Evolutionary conservation across 805 yeast species (phyloP).

Genomic region (Yarrowia yakushimensis): DNA sequence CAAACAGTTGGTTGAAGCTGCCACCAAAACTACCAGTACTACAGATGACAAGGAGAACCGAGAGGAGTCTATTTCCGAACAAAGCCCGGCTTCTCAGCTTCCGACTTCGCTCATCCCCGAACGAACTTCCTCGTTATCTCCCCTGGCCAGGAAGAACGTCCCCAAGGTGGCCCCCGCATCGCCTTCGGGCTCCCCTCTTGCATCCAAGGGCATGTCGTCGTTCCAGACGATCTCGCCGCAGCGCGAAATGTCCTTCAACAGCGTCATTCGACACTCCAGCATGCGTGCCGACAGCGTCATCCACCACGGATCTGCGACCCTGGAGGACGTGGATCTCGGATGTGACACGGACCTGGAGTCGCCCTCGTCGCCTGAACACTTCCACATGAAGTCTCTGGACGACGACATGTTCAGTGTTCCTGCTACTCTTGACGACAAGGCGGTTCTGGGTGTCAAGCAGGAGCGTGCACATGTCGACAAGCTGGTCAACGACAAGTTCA

Average conservation of each 20-base stretch:
- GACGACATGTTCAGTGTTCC: neutral
- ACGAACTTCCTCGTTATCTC: neutral
- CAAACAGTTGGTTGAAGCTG: neutral
- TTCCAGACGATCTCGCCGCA: neutral
- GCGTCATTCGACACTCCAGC: slow-evolving; percentile 13
- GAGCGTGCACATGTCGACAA: slow-evolving; percentile 20
- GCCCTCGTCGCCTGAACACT: neutral
- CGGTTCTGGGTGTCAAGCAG: slow-evolving; percentile 14
- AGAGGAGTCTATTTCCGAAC: neutral
- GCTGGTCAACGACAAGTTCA: slow-evolving; percentile 19
- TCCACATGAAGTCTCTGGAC: slow-evolving; percentile 1
- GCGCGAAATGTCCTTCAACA: slow-evolving; percentile 13
- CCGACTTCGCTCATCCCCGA: neutral
- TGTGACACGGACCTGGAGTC: slow-evolving; percentile 11
- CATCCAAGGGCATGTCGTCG: slow-evolving; percentile 6
- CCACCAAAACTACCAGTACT: neutral
- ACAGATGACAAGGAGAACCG: neutral
- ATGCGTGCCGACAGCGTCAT: slow-evolving; percentile 11
- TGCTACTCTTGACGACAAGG: slow-evolving; percentile 3
- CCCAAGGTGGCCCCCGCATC: neutral
- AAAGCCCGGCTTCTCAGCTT: neutral
- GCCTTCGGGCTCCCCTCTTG: neutral
- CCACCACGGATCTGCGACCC: neutral
- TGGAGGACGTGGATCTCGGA: slow-evolving; percentile 15
- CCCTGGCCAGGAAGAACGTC: neutral